phyloP scores from a whole-genome alignment of 108 stramenopile genomes.

The Cyclotella cryptica region DNA sequence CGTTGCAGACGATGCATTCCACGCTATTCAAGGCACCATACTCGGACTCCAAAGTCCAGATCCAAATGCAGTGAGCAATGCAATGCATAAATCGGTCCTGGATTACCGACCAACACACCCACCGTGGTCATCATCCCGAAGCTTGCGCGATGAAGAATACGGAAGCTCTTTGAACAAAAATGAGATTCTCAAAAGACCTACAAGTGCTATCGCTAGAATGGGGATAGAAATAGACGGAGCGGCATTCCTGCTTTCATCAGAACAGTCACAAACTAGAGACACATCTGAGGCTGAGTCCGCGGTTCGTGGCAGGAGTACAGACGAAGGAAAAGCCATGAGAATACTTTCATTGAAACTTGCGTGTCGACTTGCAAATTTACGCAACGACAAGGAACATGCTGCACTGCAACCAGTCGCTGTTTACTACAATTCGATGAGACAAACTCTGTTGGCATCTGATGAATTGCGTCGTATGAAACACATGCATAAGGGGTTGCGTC shows the following conservation, averaged over 20 bases:
- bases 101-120: slow-evolving; percentile 65
- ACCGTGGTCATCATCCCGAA: slow-evolving; percentile 24
- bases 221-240: slow-evolving; percentile 81
- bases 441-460: slow-evolving; percentile 64
- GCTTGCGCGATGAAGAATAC: slow-evolving; percentile 36
- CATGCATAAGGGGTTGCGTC: not conserved
- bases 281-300: slow-evolving; percentile 1
- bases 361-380: slow-evolving; percentile 37
- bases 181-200: slow-evolving; percentile 1
- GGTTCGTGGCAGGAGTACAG: slow-evolving; percentile 13
- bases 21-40: slow-evolving; percentile 67
- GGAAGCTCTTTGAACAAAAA: not conserved
- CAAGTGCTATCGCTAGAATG: slow-evolving; percentile 50
- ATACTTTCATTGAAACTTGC: slow-evolving; percentile 64
- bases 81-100: slow-evolving; percentile 59
- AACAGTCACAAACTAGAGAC: not conserved
- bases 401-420: slow-evolving; percentile 50
- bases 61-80: slow-evolving; percentile 67
- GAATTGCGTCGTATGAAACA: slow-evolving; percentile 52
- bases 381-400: not conserved
- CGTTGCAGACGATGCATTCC: slow-evolving; percentile 64
- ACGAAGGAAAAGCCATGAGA: slow-evolving; percentile 56
- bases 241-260: slow-evolving; percentile 32
- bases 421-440: slow-evolving; percentile 71
- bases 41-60: slow-evolving; percentile 60